Base-by-base conservation (phyloP, 805 yeast genomes). In the Ogataea thermomethanolica region DNA sequence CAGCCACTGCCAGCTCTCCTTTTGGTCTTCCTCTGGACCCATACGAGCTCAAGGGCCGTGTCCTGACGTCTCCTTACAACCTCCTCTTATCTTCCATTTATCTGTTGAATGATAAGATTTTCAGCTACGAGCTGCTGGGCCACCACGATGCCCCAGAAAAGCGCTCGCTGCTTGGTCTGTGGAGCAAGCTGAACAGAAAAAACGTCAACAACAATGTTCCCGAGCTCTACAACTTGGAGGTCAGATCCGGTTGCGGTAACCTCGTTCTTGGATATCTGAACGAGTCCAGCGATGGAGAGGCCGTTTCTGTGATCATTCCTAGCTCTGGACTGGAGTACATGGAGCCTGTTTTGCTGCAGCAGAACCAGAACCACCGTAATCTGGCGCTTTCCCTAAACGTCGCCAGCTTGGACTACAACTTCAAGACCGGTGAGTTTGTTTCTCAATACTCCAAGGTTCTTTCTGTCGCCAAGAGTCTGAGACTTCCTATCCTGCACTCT, bases 211-310 rank as follows among this genome's bases (percentile, higher is more conserved):
- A 79, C 17, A 63, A 60, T n/a, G 76, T 80, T 39, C 93, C 95
- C 21, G 69, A 69, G 39, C 62, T 82, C 50, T 69, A 78, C 56
- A 66, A 74, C 48, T 62, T 82, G 42, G 88, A 89, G 56, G 76
- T 86, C 41, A 79, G 95, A 59, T 69, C 83, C 2, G 97, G 96
- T 53, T 93, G 96, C 24, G 86, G 91, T 33, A 73, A 79, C 46
- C 76, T 85, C 21, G 73, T 91, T 33, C 67, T 85, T 36, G 97
- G 96, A 27, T 90, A 81, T 64, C 61, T 77, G 44, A 53, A 53
- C 33, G 54, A 58, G 29, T 39, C 53, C 17, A 33, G 42, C 1
- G 46, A 47, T 25, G 26, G 39, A n/a, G 48, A 49, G 22, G 49
- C 51, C 10, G 41, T 51, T 26, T 53, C 64, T 8, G 69, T 81